A percentile compares a stretch with the other conserved stretches of the same genome.
Evolutionary conservation across 2,329 filamentous ascomycete genomes (phyloP).

Genomic region (Hypoxylon sp.): DNA sequence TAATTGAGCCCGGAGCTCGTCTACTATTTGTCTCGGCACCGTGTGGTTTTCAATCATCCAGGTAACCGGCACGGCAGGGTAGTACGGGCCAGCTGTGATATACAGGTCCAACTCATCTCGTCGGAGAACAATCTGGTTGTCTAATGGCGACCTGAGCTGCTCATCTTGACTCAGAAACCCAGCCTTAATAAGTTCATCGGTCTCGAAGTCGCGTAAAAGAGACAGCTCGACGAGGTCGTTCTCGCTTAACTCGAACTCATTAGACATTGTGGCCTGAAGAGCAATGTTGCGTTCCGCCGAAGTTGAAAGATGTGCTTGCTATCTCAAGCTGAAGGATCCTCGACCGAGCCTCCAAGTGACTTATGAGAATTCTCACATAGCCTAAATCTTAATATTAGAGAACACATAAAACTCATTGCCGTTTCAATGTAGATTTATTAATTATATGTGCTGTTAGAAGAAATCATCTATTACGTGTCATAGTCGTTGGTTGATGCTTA

Average conservation of each 20-base stretch:
- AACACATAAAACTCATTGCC: neutral
- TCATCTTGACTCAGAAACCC: constrained; percentile 41
- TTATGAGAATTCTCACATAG: neutral
- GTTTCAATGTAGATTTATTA: neutral
- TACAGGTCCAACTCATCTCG: constrained; percentile 45
- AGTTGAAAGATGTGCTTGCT: neutral
- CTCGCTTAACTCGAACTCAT: constrained; percentile 32
- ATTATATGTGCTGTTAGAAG: neutral
- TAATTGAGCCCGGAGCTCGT: constrained; percentile 41
- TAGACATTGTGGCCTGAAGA: constrained; percentile 22
- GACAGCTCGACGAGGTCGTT: constrained; percentile 49
- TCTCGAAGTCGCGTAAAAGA: constrained; percentile 49
- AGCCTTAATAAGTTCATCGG: constrained; percentile 45
- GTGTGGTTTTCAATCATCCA: constrained; percentile 41
- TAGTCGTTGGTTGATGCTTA: neutral
- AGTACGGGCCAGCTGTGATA: constrained; percentile 43
- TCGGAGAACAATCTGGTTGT: constrained; percentile 39
- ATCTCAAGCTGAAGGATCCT: neutral
- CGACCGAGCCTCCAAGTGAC: neutral
- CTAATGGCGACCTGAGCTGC: constrained; percentile 40
- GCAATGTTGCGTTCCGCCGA: neutral
- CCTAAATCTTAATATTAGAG: neutral
- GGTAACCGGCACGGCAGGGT: constrained; percentile 42
- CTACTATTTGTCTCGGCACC: constrained; percentile 39
- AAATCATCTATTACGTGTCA: neutral